Percentiles rank a stretch among this genome's conserved stretches.
Evolutionary conservation across 495 filamentous ascomycete species (phyloP).

Genomic region (Penicillium argentinense): DNA sequence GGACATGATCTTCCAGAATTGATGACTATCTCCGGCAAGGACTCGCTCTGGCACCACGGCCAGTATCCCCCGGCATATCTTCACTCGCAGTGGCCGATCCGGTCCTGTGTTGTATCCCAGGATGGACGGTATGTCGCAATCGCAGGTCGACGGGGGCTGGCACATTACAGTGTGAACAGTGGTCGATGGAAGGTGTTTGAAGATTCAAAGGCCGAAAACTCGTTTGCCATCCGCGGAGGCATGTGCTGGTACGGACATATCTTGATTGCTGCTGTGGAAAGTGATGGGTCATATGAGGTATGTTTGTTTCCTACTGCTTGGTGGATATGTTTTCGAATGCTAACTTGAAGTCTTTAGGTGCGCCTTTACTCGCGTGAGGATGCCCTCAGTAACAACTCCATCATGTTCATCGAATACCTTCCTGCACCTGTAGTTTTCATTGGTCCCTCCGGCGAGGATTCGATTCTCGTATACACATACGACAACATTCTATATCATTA

Average conservation of each 20-base stretch:
- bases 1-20: conserved; percentile 89
- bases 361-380: conserved; percentile 90
- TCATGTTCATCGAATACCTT: conserved; percentile 74
- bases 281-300: conserved; percentile 77
- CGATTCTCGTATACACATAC: conserved; percentile 92
- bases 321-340: background rate
- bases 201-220: conserved; percentile 76
- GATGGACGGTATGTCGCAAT: conserved; percentile 95
- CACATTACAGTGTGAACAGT: conserved; percentile 93
- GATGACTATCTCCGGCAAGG: conserved; percentile 88
- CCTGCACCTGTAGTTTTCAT: conserved; percentile 83
- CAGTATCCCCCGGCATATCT: conserved; percentile 85
- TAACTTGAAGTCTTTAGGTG: conserved; percentile 46
- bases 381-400: conserved; percentile 66
- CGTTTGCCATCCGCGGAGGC: conserved; percentile 88
- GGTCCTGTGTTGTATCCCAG: conserved; percentile 76
- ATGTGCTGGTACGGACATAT: conserved; percentile 99
- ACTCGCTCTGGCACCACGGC: conserved; percentile 87
- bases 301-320: conserved; percentile 1
- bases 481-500: conserved; percentile 93
- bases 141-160: conserved; percentile 86
- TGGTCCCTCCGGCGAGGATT: conserved; percentile 87
- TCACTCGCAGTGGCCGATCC: conserved; percentile 88
- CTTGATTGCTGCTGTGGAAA: conserved; percentile 89
- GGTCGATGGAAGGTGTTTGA: conserved; percentile 95